Evolutionary conservation across 352 stramenopile genomes (phyloP), one percentile per base, ranked within the genome.

Genomic region (Elongisporangium senticosum): DNA sequence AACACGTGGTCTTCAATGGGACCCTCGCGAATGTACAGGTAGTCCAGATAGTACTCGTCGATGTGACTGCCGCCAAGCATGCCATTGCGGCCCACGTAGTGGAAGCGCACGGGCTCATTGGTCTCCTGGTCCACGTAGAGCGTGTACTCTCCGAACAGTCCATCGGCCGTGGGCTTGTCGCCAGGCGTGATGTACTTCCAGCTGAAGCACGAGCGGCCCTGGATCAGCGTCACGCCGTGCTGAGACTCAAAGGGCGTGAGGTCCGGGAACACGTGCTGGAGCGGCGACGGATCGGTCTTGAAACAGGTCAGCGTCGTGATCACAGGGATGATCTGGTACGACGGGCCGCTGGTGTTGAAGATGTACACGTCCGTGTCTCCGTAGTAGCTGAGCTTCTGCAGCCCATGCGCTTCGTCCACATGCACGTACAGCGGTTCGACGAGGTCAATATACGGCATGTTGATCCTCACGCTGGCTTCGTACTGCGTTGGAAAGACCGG

Each of bases 31-130:
- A 96, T 70, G 65, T 92, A 94, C 55, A 93, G 71, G 70, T 96
- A 96, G 63, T 96, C 86, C 53, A 96, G 57, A 56, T 78, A 93
- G 68, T 96, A 96, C 69, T 96, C 86, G 58, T 96, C 89, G 58
- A 95, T 90, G 69, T 96, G 89, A 58, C 84, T 94, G 4, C 83
- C 87, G 21, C 87, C 85, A 13, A 96, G 69, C 72, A 96, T 81
- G 0, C 72, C 68, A 58, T 96, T 95, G 62, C 90, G 87, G 11
- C 89, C 89, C 0, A 95, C 63, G 55, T 92, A 96, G 58, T 96
- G 80, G 62, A 96, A 94, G 21, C 82, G 82, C 53, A 96, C 85
- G 26, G 87, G 86, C 7, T 75, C 61, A 51, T 94, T 81, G 13
- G 73, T 86, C 33, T 71, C 67, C 59, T 87, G 77, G 61, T 95